These are phyloP conservation scores for Kazachstania psychrophila DNA, from an alignment of 805 yeast species.

Conservation along the genomic window DNA sequence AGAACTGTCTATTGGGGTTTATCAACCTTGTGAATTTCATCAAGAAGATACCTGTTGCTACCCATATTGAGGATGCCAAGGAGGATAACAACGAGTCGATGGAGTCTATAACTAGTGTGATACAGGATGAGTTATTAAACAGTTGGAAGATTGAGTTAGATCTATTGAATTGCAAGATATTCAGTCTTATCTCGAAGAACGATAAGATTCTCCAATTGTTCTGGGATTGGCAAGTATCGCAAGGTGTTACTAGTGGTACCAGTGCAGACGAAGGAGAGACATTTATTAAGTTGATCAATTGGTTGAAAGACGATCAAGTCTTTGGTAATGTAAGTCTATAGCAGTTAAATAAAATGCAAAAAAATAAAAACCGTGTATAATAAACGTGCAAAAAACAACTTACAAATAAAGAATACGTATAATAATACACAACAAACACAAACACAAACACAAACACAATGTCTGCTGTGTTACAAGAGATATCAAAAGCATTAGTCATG, in stretches of 20 bases:
- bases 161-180: conserved; percentile 15
- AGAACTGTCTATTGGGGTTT: conserved; percentile 21
- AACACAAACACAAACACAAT: conserved; percentile 18
- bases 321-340: neutral
- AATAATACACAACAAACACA: neutral
- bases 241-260: conserved; percentile 5
- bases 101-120: conserved; percentile 11
- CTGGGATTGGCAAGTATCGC: conserved; percentile 3
- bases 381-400: neutral
- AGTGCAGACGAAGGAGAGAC: conserved; percentile 10
- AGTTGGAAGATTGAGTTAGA: conserved; percentile 22
- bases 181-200: conserved; percentile 10
- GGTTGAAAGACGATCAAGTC: conserved; percentile 18
- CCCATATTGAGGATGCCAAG: neutral
- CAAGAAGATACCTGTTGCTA: conserved; percentile 13
- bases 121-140: conserved; percentile 16
- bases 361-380: neutral
- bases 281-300: conserved; percentile 11
- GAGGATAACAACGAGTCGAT: neutral
- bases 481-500: conserved; percentile 20
- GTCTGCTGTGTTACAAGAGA: conserved; percentile 26
- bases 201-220: conserved; percentile 8
- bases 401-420: too few species aligned
- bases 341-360: neutral
- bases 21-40: conserved; percentile 17